phyloP scores from a whole-genome alignment of 2,329 filamentous ascomycete species.

The Neophaeococcomyces aloes region DNA sequence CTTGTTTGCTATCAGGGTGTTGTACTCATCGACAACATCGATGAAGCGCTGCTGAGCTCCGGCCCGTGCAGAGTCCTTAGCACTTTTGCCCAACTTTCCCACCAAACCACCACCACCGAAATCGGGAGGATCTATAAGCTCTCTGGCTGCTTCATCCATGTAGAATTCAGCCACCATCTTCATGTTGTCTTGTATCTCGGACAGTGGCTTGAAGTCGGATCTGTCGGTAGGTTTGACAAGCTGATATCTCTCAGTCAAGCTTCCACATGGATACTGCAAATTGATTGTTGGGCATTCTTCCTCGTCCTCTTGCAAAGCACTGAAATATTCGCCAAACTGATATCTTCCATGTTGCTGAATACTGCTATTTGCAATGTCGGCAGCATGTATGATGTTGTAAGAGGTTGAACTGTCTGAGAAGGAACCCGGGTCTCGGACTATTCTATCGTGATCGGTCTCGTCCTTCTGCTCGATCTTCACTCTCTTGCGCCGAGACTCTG shows the following conservation, averaged over 20 bases:
- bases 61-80: slow-evolving; percentile 49
- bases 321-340: slow-evolving; percentile 23
- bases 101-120: slow-evolving; percentile 52
- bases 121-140: slow-evolving; percentile 59
- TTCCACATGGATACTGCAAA: slow-evolving; percentile 73
- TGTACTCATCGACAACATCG: slow-evolving; percentile 64
- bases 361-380: slow-evolving; percentile 35
- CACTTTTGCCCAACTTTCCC: slow-evolving; percentile 65
- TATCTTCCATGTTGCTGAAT: slow-evolving; percentile 28
- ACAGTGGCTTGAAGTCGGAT: slow-evolving; percentile 50
- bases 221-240: slow-evolving; percentile 71
- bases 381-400: slow-evolving; percentile 40
- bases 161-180: slow-evolving; percentile 64
- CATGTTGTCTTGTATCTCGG: slow-evolving; percentile 62
- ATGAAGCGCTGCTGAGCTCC: slow-evolving; percentile 55
- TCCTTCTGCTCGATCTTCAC: slow-evolving; percentile 29
- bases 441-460: slow-evolving; percentile 34
- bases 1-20: slow-evolving; percentile 55
- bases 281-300: slow-evolving; percentile 42
- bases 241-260: slow-evolving; percentile 59
- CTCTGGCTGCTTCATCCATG: slow-evolving; percentile 58
- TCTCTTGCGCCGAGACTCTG: slow-evolving; percentile 26
- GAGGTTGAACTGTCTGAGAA: slow-evolving; percentile 32
- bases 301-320: slow-evolving; percentile 42
- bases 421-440: slow-evolving; percentile 35